These are phyloP conservation scores for Fusarium sp. DNA, from an alignment of 2,329 filamentous ascomycete species.

Conservation along the genomic window DNA sequence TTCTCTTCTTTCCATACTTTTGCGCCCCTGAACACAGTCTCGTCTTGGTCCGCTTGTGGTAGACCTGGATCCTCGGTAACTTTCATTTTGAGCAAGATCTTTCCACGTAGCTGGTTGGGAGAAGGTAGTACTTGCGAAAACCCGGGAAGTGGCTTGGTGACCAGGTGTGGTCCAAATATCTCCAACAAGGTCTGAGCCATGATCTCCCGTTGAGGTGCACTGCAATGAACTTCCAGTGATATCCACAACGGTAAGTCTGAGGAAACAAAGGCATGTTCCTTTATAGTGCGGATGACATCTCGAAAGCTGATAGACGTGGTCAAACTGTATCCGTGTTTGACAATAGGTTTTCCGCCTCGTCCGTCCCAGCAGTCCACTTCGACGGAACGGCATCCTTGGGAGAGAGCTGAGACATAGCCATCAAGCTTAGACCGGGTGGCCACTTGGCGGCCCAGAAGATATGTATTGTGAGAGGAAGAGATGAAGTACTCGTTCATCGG, in stretches of 20 bases:
- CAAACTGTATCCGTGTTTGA: conserved; percentile 32
- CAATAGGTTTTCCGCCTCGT: conserved; percentile 16
- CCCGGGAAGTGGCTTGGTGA: not conserved
- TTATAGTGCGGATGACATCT: conserved; percentile 6
- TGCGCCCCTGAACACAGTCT: too few relatives aligned
- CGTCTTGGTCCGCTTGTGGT: too few relatives aligned
- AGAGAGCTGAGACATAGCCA: conserved; percentile 17
- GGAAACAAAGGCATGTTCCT: conserved; percentile 1
- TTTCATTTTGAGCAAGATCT: conserved; percentile 23
- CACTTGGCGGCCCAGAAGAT: conserved; percentile 22
- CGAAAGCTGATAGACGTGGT: conserved; percentile 20
- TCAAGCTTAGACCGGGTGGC: conserved; percentile 13
- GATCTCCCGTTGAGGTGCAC: not conserved
- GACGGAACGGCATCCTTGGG: conserved; percentile 17
- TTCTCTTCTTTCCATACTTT: not conserved
- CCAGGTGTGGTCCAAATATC: not conserved
- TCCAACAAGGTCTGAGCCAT: conserved; percentile 27
- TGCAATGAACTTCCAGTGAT: conserved; percentile 23
- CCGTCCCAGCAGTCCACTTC: conserved; percentile 33
- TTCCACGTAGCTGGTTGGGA: conserved; percentile 3
- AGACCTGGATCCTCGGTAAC: not conserved
- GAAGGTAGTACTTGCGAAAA: not conserved
- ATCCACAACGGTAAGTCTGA: conserved; percentile 28
- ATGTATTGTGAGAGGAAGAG: conserved; percentile 31
- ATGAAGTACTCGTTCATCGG: conserved; percentile 33